These are phyloP conservation scores for Monilinia vaccinii-corymbosi DNA, from an alignment of 2,329 filamentous ascomycete genomes.

Conservation along the genomic window DNA sequence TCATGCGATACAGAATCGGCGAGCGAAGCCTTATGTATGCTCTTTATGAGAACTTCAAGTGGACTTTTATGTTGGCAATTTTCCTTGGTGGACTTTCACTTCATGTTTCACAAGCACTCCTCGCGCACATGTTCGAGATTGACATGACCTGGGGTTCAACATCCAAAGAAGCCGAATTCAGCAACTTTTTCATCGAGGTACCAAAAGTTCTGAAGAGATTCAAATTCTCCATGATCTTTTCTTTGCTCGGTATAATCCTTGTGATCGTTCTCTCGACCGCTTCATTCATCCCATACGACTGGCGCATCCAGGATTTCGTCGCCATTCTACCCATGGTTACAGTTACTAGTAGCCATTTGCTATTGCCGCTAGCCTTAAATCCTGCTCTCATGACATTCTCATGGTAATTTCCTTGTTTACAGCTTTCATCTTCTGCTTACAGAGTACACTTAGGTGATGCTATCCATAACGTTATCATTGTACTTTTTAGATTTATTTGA, in stretches of 20 bases:
- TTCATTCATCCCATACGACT: conserved; percentile 54
- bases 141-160: conserved; percentile 84
- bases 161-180: conserved; percentile 70
- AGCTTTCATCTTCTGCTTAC: not conserved
- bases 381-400: conserved; percentile 75
- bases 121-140: conserved; percentile 77
- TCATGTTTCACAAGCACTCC: conserved; percentile 70
- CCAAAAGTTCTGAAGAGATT: conserved; percentile 70
- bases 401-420: conserved; percentile 39
- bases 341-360: conserved; percentile 58
- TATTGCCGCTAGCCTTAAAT: conserved; percentile 65
- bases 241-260: conserved; percentile 45
- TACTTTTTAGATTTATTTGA: not conserved
- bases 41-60: conserved; percentile 59
- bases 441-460: not conserved
- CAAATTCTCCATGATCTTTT: conserved; percentile 37
- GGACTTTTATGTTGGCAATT: conserved; percentile 64
- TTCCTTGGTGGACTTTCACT: conserved; percentile 77
- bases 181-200: conserved; percentile 79
- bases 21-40: conserved; percentile 51
- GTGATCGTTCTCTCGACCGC: conserved; percentile 52
- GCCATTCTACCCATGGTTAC: conserved; percentile 70
- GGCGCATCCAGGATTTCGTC: conserved; percentile 62
- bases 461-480: not conserved
- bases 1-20: conserved; percentile 64